phyloP scores from a whole-genome alignment of 352 stramenopile species.

The Pythium dissotocum region DNA sequence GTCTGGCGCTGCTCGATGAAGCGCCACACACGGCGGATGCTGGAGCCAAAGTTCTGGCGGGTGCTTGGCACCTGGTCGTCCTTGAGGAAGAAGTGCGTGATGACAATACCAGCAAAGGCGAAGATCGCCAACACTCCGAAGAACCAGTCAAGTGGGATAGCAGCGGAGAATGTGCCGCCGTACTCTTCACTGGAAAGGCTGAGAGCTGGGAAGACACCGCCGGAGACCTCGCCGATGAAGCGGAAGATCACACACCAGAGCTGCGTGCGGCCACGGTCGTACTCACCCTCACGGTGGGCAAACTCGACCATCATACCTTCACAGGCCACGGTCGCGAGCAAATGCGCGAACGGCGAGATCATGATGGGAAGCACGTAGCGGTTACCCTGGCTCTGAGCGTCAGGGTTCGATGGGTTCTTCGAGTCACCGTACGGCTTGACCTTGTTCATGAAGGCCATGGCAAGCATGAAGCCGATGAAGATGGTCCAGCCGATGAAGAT shows the following conservation, averaged over 20 bases:
- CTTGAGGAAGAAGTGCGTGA: conserved; percentile 24
- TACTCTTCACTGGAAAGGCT: conserved; percentile 23
- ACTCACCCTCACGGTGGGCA: conserved; percentile 32
- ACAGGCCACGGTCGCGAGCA: conserved; percentile 26
- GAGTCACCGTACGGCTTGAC: neutral
- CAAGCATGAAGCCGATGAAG: conserved; percentile 21
- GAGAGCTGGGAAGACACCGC: conserved; percentile 12
- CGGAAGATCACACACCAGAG: conserved; percentile 22
- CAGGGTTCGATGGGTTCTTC: conserved; percentile 4
- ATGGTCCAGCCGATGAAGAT: conserved; percentile 32
- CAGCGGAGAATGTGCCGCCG: conserved; percentile 24
- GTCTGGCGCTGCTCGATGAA: conserved; percentile 32
- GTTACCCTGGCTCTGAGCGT: conserved; percentile 15
- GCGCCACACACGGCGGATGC: conserved; percentile 27
- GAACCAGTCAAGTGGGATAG: conserved; percentile 24
- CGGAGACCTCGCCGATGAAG: conserved; percentile 27
- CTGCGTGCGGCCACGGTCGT: conserved; percentile 31
- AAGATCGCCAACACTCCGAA: conserved; percentile 20
- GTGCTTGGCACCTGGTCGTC: conserved; percentile 23
- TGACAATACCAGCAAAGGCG: conserved; percentile 12
- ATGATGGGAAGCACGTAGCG: conserved; percentile 26
- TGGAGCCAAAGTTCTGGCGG: conserved; percentile 21
- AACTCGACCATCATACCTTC: conserved; percentile 38
- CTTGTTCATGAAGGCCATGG: conserved; percentile 22
- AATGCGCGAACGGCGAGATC: conserved; percentile 28